These are phyloP conservation scores for Suaeda aralocaspica DNA, from an alignment of 148 eudicot species.

Conservation along the genomic window DNA sequence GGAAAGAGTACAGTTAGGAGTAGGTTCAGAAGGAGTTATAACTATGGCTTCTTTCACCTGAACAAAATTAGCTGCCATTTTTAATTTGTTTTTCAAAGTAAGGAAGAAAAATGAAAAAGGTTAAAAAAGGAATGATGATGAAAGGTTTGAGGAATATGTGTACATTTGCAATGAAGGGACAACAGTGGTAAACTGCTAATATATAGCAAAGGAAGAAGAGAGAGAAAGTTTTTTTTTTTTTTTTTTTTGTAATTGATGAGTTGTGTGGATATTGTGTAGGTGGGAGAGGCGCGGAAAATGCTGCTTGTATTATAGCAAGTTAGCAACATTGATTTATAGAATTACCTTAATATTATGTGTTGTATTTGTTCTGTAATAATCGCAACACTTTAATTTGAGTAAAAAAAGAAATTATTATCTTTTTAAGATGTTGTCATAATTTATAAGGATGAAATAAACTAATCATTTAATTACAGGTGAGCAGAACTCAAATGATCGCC, in stretches of 20 bases:
- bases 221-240: neutral
- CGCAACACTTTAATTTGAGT: no score
- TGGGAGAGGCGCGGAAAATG: neutral
- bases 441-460: no score
- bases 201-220: constrained; percentile 4
- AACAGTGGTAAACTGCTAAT: constrained; percentile 18
- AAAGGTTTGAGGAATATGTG: neutral
- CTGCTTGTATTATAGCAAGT: neutral
- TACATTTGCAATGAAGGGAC: constrained; percentile 2
- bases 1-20: constrained; percentile 44
- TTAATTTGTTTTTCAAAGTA: neutral
- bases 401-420: no score
- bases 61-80: constrained; percentile 29
- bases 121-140: neutral
- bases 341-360: neutral
- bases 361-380: neutral
- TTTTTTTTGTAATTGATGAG: neutral
- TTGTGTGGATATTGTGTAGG: constrained; percentile 17
- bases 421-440: no score
- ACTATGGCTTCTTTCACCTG: constrained; percentile 51
- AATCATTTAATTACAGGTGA: no score
- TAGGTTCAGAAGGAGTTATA: constrained; percentile 51
- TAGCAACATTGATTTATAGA: neutral
- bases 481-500: no score
- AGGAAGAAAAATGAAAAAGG: neutral